Conservation (phyloP, 257 asterid genomes). For the Ajuga chamaepitys region DNA sequence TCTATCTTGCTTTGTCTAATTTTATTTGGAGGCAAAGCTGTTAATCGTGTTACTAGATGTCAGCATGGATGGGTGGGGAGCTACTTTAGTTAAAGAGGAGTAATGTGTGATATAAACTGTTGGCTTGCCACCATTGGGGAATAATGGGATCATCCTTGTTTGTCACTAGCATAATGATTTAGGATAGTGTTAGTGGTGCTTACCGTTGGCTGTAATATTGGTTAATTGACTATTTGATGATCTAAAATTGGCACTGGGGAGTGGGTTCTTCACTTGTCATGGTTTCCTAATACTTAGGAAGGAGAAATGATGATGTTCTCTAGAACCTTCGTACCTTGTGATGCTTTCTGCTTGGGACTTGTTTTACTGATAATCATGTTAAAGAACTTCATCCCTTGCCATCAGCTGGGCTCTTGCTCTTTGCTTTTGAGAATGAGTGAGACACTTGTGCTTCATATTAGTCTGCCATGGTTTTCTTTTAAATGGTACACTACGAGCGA, state of each 20-base stretch:
- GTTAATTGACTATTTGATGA: background rate
- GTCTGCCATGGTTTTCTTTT: no score
- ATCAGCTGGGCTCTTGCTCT: background rate
- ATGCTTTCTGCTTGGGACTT: background rate
- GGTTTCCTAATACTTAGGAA: background rate
- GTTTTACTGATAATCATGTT: background rate
- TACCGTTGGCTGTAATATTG: background rate
- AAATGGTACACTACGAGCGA: no score
- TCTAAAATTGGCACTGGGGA: background rate
- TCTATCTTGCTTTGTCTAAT: background rate
- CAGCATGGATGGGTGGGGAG: background rate
- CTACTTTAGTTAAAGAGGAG: background rate
- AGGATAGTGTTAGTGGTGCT: background rate
- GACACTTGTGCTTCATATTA: no score
- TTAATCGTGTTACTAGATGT: background rate
- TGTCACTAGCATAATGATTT: background rate
- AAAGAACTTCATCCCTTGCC: background rate
- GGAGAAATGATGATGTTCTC: background rate
- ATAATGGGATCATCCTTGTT: background rate
- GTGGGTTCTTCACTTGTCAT: background rate
- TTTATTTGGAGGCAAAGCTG: background rate
- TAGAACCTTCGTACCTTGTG: background rate
- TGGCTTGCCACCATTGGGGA: background rate
- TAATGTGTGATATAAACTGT: background rate
- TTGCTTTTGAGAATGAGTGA: background rate